Percentiles rank a stretch among this genome's conserved stretches.
Evolutionary conservation across 2,329 filamentous ascomycete genomes (phyloP).

Genomic region (Incumbomyces delicatus): DNA sequence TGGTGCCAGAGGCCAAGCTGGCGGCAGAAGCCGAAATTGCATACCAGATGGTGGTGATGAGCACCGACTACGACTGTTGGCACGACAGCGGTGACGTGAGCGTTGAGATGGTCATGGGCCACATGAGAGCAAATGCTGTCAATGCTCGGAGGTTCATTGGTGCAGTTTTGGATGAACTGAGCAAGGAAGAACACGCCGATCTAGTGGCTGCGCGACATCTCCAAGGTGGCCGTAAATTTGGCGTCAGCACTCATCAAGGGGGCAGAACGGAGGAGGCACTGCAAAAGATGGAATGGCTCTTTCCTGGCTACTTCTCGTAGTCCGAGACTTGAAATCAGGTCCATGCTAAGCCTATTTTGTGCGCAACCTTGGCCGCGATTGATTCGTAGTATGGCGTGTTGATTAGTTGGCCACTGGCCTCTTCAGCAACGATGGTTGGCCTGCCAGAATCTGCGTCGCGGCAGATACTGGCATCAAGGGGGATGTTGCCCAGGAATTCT

Average conservation of each 20-base stretch:
- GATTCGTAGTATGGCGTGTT: conserved; percentile 62
- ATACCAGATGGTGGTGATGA: conserved; percentile 99
- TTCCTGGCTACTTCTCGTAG: conserved; percentile 47
- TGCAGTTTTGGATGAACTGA: conserved; percentile 77
- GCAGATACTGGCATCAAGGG: conserved; percentile 75
- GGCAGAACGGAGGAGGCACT: conserved; percentile 64
- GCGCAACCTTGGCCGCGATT: conserved; percentile 51
- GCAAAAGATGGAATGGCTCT: conserved; percentile 75
- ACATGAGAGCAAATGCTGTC: conserved; percentile 86
- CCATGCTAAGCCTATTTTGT: conserved; percentile 35
- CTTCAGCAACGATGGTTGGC: conserved; percentile 82
- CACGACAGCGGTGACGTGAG: conserved; percentile 73
- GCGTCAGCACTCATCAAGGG: conserved; percentile 72
- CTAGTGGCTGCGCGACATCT: conserved; percentile 73
- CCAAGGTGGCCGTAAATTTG: conserved; percentile 64
- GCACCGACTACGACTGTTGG: conserved; percentile 99
- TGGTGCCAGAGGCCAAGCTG: conserved; percentile 88
- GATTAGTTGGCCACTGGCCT: conserved; percentile 48
- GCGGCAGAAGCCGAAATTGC: conserved; percentile 91
- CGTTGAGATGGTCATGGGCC: conserved; percentile 92
- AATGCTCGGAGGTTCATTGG: conserved; percentile 81
- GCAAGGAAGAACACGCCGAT: conserved; percentile 64
- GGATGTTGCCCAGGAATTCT: conserved; percentile 78
- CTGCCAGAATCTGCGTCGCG: conserved; percentile 78
- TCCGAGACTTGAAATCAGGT: conserved; percentile 11